Percentiles rank a stretch among this genome's conserved stretches.
phyloP scores from a whole-genome alignment of 1,139 yeast species.

The Candida pseudocylindracea region DNA sequence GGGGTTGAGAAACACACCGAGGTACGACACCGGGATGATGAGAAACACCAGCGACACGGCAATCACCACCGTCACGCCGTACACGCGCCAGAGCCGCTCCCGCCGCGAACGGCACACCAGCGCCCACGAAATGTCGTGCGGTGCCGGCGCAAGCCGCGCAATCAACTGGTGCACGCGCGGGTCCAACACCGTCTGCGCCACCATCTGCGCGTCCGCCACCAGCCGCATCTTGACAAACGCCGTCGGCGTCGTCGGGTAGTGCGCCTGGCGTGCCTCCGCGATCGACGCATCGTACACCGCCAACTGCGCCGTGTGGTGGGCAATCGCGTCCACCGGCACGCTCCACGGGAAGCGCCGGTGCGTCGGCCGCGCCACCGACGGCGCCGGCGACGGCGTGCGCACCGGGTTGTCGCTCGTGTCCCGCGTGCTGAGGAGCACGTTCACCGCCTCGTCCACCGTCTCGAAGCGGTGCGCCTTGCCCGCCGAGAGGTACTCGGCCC shows the following conservation, averaged over 20 bases:
- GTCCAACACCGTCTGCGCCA: slow-evolving; percentile 63
- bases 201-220: slow-evolving; percentile 72
- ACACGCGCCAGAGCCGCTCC: slow-evolving; percentile 31
- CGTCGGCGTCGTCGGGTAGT: slow-evolving; percentile 14
- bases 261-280: neutral
- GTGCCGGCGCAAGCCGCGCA: slow-evolving; percentile 60
- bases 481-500: slow-evolving; percentile 41
- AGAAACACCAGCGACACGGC: slow-evolving; percentile 40
- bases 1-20: slow-evolving; percentile 49
- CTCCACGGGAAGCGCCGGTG: too few relatives aligned
- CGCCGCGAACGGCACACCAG: slow-evolving; percentile 38
- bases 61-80: slow-evolving; percentile 36
- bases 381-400: too few relatives aligned
- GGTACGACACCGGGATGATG: slow-evolving; percentile 48
- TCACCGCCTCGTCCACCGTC: slow-evolving; percentile 6
- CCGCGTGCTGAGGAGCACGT: too few relatives aligned
- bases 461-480: slow-evolving; percentile 13
- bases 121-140: slow-evolving; percentile 60
- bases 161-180: slow-evolving; percentile 55
- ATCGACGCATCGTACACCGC: neutral
- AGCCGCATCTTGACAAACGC: slow-evolving; percentile 72
- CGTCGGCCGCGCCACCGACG: too few relatives aligned
- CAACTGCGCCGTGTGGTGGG: too few relatives aligned
- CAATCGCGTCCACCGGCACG: too few relatives aligned
- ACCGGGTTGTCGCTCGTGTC: too few relatives aligned